Percentiles rank a stretch among this genome's conserved stretches.
These are phyloP conservation scores for Fragosphaeria purpurea DNA, from an alignment of 2,329 filamentous ascomycete species.

Conservation along the genomic window DNA sequence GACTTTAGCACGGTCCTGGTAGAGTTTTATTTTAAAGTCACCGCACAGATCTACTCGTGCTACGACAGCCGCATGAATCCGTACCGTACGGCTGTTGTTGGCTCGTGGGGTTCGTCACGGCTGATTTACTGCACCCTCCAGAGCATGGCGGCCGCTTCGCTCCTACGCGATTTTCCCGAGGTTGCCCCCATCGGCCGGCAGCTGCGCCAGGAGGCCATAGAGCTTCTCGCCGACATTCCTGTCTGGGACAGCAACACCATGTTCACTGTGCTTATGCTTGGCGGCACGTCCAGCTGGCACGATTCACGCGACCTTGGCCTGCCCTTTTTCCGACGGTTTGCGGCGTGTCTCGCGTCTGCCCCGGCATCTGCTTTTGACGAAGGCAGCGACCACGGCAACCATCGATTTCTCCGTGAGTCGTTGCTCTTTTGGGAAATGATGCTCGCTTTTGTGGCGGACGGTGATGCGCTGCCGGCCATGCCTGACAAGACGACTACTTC, in stretches of 20 bases:
- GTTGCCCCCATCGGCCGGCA: slow-evolving; percentile 39
- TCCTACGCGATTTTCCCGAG: slow-evolving; percentile 43
- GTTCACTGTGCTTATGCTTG: slow-evolving; percentile 42
- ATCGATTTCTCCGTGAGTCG: slow-evolving; percentile 41
- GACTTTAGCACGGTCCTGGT: slow-evolving; percentile 41
- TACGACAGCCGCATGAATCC: slow-evolving; percentile 47
- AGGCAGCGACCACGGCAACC: slow-evolving; percentile 30
- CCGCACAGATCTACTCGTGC: slow-evolving; percentile 44
- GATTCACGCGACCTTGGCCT: slow-evolving; percentile 40
- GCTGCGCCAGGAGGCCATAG: slow-evolving; percentile 42
- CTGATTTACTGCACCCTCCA: slow-evolving; percentile 46
- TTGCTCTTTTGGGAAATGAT: slow-evolving; percentile 51
- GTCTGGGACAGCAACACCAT: slow-evolving; percentile 37
- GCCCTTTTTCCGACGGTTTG: slow-evolving; percentile 39
- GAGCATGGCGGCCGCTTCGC: slow-evolving; percentile 47
- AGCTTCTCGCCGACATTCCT: slow-evolving; percentile 36
- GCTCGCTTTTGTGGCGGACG: slow-evolving; percentile 41
- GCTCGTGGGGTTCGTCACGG: slow-evolving; percentile 27
- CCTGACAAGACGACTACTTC: slow-evolving; percentile 13
- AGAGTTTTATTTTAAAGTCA: slow-evolving; percentile 50
- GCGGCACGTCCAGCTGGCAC: slow-evolving; percentile 45
- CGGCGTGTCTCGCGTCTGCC: slow-evolving; percentile 23
- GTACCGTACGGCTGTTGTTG: slow-evolving; percentile 40
- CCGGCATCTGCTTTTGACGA: slow-evolving; percentile 13
- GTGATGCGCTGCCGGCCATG: slow-evolving; percentile 24